A percentile compares a stretch with the other conserved stretches of the same genome.
Conservation (phyloP, 78 protist species). For the slime mould (Dictyostelium discoideum) region DNA sequence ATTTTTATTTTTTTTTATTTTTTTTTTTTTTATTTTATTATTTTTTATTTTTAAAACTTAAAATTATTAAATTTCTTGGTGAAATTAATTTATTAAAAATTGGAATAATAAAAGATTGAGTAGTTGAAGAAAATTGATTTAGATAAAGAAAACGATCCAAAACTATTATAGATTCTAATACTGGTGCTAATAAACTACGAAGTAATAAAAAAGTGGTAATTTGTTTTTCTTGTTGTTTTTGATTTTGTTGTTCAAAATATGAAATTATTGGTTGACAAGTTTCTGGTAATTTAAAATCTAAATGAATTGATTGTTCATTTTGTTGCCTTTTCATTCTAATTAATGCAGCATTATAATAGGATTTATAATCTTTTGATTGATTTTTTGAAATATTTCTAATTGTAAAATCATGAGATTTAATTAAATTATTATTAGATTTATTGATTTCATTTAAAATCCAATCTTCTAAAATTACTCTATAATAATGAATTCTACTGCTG, state of each 20-base stretch:
- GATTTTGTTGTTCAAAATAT: background rate
- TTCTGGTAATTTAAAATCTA: background rate
- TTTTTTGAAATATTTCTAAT: conserved; percentile 30
- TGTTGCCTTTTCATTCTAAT: conserved; percentile 38
- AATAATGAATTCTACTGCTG: conserved; percentile 33
- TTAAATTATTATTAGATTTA: too few species aligned
- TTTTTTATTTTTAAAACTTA: background rate
- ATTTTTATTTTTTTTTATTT: background rate
- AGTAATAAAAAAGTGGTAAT: conserved; percentile 25
- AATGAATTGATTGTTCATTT: background rate
- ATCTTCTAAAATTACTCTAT: conserved; percentile 52
- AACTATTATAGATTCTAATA: conserved; percentile 38
- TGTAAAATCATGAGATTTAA: conserved; percentile 16
- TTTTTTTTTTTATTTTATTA: background rate
- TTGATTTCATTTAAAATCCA: background rate
- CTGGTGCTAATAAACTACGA: conserved; percentile 32
- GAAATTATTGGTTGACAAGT: background rate
- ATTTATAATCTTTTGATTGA: background rate
- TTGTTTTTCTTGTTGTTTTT: background rate
- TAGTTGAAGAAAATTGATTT: background rate
- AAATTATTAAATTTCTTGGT: conserved; percentile 36
- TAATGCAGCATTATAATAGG: background rate
- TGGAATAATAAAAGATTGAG: conserved; percentile 39
- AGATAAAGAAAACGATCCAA: conserved; percentile 50
- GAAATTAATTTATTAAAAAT: conserved; percentile 35